Evolutionary conservation across 2,329 filamentous ascomycete genomes (phyloP).

Genomic region (Sphaerulina musiva): DNA sequence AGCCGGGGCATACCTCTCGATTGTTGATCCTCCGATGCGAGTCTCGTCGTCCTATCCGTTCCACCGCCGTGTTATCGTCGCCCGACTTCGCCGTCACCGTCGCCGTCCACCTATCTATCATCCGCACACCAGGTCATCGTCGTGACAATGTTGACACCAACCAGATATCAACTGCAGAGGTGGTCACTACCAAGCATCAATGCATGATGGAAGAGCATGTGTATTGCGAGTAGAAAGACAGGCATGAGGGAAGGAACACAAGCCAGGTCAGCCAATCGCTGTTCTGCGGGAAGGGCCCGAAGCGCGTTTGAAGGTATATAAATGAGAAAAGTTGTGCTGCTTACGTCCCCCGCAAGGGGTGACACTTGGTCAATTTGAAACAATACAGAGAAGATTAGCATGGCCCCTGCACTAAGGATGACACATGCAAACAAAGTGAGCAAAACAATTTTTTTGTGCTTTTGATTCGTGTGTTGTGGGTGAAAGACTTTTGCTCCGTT

Average conservation of each 20-base stretch:
- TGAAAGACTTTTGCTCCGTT: not conserved
- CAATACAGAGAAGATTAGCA: slow-evolving; percentile 48
- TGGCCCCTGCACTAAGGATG: slow-evolving; percentile 79
- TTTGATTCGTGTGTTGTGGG: not conserved
- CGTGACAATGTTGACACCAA: not conserved
- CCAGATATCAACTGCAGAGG: not conserved
- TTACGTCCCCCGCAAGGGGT: not conserved
- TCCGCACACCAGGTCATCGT: no score
- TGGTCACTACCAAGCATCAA: not conserved
- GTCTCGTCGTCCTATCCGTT: not conserved
- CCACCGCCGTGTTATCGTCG: no score
- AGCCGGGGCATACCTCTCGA: not conserved
- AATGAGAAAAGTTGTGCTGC: not conserved
- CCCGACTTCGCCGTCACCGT: not conserved
- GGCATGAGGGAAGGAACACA: not conserved
- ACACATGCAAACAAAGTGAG: slow-evolving; percentile 54
- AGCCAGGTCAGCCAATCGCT: not conserved
- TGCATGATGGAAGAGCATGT: slow-evolving; percentile 9
- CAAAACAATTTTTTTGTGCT: not conserved
- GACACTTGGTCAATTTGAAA: slow-evolving; percentile 25
- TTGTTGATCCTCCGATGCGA: not conserved
- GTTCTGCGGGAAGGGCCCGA: not conserved
- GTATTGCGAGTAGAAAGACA: not conserved
- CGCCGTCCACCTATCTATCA: no score
- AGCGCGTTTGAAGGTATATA: not conserved